Evolutionary conservation across 176 grass and related monocot genomes (phyloP), one percentile per base, ranked within the genome.

Genomic region (Rhipidocladum racemiflorum): DNA sequence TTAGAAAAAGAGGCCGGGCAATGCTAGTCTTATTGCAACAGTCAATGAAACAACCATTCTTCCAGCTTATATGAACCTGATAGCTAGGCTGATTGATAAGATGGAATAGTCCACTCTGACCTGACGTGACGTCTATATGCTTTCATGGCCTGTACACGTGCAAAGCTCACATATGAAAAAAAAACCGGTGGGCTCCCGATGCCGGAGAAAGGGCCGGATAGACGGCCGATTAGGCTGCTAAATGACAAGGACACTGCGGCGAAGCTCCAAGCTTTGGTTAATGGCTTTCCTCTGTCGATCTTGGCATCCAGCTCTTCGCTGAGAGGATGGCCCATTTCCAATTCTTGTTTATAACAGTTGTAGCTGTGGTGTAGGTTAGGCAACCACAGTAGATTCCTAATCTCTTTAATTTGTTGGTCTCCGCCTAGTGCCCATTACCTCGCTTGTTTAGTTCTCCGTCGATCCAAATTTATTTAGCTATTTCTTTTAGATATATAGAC

Each of bases 261-360:
- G 24, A 46, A 64, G 59, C 57, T 30, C 40, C 56, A 64, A 63
- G 16, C 36, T 78, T 78, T 78, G 32, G 4, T 4, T 2, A 40
- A 40, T 40, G 43, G 3, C 46, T 1, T 49, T 66, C 63, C 3
- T 34, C 39, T 13, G 2, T 18, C 38, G 7, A 1, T 18, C 25
- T 51, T 36, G 61, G 63, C 78, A 68, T 57, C 72, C 38, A 64
- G 49, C 70, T 66, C 70, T 75, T 73, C 17, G 50, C 2, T n/a
- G 85, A 75, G 21, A 75, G 78, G 50, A n/a, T 1, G 49, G 28
- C 38, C 78, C 39, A 16, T 75, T 75, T 81, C 85, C 40, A 14
- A 21, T 9, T 50, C 38, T 4, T 36, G 54, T 51, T 4, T 39
- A 60, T 39, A 46, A 20, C 68, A 56, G 18, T 56, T 30, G 27